Percentiles rank a stretch among this genome's conserved stretches.
Evolutionary conservation across 352 stramenopile genomes (phyloP).

Genomic region (Phytophthora pluvialis): DNA sequence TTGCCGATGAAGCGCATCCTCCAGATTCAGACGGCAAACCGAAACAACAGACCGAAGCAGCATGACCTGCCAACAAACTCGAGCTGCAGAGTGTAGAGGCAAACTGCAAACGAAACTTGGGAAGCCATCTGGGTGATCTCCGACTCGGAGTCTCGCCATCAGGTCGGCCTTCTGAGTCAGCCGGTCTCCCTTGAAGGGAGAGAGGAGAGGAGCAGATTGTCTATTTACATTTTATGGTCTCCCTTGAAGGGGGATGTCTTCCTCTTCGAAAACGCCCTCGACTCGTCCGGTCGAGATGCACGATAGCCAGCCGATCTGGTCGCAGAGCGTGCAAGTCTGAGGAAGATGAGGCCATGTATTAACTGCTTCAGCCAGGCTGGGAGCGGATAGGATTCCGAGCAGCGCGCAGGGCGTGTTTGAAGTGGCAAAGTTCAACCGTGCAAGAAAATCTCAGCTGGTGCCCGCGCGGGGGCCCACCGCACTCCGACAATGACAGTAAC

Average conservation of each 20-base stretch:
- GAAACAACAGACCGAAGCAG: slow-evolving; percentile 10
- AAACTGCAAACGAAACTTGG: too few relatives aligned
- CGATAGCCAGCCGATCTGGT: too few relatives aligned
- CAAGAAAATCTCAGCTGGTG: too few relatives aligned
- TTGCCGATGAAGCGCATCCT: slow-evolving; percentile 10
- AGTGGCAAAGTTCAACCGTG: slow-evolving; percentile 30
- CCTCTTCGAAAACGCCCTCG: slow-evolving; percentile 13
- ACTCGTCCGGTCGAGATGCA: neutral
- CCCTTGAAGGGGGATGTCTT: slow-evolving; percentile 19
- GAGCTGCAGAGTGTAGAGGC: too few relatives aligned
- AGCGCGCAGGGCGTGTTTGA: slow-evolving; percentile 17
- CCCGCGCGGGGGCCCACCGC: too few relatives aligned
- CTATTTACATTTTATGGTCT: too few relatives aligned
- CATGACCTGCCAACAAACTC: slow-evolving; percentile 8
- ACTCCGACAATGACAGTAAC: too few relatives aligned
- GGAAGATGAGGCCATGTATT: neutral
- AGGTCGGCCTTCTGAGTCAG: slow-evolving; percentile 8
- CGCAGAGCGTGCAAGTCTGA: too few relatives aligned
- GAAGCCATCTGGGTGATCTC: too few relatives aligned
- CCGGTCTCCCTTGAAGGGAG: slow-evolving; percentile 23
- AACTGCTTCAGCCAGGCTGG: slow-evolving; percentile 8
- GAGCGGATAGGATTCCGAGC: neutral
- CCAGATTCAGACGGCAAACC: slow-evolving; percentile 7
- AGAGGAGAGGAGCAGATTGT: too few relatives aligned
- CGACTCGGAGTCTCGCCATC: neutral